These are phyloP conservation scores for Botrytis elliptica DNA, from an alignment of 2,329 filamentous ascomycete genomes.

Conservation along the genomic window DNA sequence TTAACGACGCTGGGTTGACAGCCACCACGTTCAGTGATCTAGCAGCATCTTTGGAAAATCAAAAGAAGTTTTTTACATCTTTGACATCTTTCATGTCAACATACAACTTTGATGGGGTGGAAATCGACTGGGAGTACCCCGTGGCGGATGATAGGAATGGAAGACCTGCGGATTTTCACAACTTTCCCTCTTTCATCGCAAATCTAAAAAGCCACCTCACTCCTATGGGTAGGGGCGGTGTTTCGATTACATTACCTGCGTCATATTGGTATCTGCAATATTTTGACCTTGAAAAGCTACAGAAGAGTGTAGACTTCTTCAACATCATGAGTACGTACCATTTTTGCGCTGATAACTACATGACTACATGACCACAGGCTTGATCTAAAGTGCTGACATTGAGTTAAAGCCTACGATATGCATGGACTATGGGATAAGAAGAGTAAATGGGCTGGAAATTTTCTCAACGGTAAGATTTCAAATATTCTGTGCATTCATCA, in stretches of 20 bases:
- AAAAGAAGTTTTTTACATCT: neutral
- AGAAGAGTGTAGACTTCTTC: too few relatives aligned
- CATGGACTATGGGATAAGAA: conserved; percentile 36
- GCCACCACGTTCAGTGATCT: neutral
- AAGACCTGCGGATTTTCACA: conserved; percentile 39
- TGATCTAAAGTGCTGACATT: too few relatives aligned
- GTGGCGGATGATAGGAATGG: conserved; percentile 43
- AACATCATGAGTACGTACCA: too few relatives aligned
- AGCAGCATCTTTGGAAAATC: neutral
- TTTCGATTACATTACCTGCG: too few relatives aligned
- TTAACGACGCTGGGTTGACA: conserved; percentile 22
- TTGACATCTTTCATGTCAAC: neutral
- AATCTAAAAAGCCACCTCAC: conserved; percentile 19
- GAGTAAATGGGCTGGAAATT: conserved; percentile 24
- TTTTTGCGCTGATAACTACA: conserved; percentile 32
- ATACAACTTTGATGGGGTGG: conserved; percentile 9
- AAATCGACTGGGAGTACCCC: conserved; percentile 17
- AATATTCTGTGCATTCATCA: too few relatives aligned
- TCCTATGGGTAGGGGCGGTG: conserved; percentile 31
- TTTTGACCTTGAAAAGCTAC: too few relatives aligned
- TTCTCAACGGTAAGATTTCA: conserved; percentile 36
- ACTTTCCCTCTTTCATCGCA: conserved; percentile 29
- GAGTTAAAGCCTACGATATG: conserved; percentile 30
- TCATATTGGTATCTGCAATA: too few relatives aligned
- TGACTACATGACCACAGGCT: conserved; percentile 24